phyloP scores from a whole-genome alignment of 257 asterid species.

The Coffea canephora region DNA sequence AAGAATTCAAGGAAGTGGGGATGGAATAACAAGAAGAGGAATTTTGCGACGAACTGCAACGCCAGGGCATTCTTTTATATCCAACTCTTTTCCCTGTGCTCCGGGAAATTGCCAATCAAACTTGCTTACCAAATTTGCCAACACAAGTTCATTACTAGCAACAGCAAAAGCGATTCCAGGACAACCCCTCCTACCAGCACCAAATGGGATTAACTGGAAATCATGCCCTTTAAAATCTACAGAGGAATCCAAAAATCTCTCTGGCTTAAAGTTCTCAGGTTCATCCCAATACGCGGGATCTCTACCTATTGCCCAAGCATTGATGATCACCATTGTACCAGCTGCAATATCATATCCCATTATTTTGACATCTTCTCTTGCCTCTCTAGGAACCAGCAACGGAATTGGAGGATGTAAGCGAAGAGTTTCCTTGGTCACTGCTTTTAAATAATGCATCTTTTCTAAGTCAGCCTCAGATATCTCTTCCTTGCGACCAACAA shows the following conservation, averaged over 20 bases:
- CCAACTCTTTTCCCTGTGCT: slow-evolving; percentile 22
- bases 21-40: neutral
- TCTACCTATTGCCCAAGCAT: neutral
- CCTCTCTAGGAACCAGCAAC: slow-evolving; percentile 1
- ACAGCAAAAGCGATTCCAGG: slow-evolving; percentile 22
- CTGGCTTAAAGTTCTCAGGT: neutral
- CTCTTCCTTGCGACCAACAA: no score
- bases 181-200: slow-evolving; percentile 12
- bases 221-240: slow-evolving; percentile 6
- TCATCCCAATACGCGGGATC: neutral
- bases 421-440: neutral
- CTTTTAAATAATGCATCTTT: neutral
- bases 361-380: neutral
- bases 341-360: neutral
- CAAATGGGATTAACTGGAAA: neutral
- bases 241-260: slow-evolving; percentile 9
- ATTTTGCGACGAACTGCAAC: neutral
- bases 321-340: neutral
- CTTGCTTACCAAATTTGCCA: slow-evolving; percentile 29
- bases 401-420: neutral
- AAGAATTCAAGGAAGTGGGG: neutral
- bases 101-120: slow-evolving; percentile 37
- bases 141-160: neutral
- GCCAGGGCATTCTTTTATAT: slow-evolving; percentile 20
- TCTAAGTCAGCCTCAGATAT: neutral